phyloP scores from a whole-genome alignment of 177 flowering plant species.

The Vitis hybrid region DNA sequence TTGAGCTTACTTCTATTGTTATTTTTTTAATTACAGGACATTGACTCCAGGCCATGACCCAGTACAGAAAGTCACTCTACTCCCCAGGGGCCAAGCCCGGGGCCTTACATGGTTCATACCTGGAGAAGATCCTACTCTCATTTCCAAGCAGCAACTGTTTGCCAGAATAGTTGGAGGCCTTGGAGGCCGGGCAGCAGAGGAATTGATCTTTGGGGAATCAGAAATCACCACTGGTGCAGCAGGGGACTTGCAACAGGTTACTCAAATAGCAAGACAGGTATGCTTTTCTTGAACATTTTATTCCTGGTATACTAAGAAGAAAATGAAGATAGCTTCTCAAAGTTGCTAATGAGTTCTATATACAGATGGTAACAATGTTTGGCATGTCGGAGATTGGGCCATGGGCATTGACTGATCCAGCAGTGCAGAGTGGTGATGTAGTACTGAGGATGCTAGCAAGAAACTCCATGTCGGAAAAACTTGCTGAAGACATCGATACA shows the following conservation, averaged over 20 bases:
- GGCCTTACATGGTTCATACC: constrained; percentile 81
- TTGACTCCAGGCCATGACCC: constrained; percentile 71
- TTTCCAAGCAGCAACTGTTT: constrained; percentile 68
- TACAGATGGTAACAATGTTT: constrained; percentile 70
- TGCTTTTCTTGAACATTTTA: neutral
- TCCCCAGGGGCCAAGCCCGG: constrained; percentile 74
- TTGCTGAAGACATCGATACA: constrained; percentile 68
- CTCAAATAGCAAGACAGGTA: constrained; percentile 68
- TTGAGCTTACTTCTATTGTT: neutral
- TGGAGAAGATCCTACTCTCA: constrained; percentile 58
- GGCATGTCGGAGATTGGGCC: constrained; percentile 86
- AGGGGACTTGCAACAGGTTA: constrained; percentile 70
- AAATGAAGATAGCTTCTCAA: neutral
- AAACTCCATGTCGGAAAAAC: constrained; percentile 77
- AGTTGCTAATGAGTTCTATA: neutral
- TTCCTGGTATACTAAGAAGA: too few relatives aligned
- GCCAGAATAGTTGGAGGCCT: constrained; percentile 79
- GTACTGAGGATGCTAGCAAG: constrained; percentile 71
- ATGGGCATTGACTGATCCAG: constrained; percentile 61
- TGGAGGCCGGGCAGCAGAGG: constrained; percentile 77
- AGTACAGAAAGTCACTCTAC: constrained; percentile 66
- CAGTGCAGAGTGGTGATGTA: constrained; percentile 56
- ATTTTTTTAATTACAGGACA: constrained; percentile 35
- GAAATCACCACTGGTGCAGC: constrained; percentile 80
- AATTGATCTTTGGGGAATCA: constrained; percentile 66